Conservation (phyloP, 2,329 filamentous ascomycete genomes). For the Rugonectria rugulosa region DNA sequence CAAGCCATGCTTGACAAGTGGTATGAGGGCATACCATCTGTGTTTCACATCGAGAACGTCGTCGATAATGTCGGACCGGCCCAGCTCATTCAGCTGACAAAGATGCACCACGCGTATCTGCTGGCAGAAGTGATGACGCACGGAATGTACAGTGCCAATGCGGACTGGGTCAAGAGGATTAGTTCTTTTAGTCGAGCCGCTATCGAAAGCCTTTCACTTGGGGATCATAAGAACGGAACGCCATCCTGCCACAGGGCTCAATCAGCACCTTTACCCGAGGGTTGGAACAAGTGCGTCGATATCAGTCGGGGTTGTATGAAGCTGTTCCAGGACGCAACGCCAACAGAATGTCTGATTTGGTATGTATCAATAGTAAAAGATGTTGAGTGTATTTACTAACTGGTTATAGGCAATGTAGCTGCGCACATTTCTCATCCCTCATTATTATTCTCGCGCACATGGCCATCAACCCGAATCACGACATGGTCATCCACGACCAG, state of each 20-base stretch:
- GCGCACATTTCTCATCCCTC: conserved; percentile 44
- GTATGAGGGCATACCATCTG: conserved; percentile 43
- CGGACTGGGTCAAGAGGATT: conserved; percentile 47
- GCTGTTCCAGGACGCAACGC: conserved; percentile 40
- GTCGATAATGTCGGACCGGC: conserved; percentile 37
- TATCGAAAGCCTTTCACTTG: conserved; percentile 29
- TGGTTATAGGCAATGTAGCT: conserved; percentile 36
- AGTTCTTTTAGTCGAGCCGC: conserved; percentile 37
- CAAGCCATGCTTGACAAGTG: conserved; percentile 47
- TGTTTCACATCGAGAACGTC: conserved; percentile 46
- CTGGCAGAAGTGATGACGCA: conserved; percentile 47
- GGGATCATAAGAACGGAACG: background rate
- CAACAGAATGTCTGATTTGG: conserved; percentile 45
- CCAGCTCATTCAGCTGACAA: conserved; percentile 45
- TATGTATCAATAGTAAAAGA: conserved; percentile 25
- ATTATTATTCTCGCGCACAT: conserved; percentile 46
- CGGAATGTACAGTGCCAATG: conserved; percentile 48
- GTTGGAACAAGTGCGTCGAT: conserved; percentile 45
- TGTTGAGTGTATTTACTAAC: background rate
- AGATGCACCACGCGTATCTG: conserved; percentile 48
- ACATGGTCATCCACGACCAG: conserved; percentile 37
- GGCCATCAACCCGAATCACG: conserved; percentile 39
- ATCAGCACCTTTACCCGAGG: conserved; percentile 34
- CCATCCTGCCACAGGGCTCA: conserved; percentile 14
- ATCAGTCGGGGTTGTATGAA: conserved; percentile 45